Base-by-base conservation (phyloP, 768 basidiomycete species). In the Leccinellum albellum region DNA sequence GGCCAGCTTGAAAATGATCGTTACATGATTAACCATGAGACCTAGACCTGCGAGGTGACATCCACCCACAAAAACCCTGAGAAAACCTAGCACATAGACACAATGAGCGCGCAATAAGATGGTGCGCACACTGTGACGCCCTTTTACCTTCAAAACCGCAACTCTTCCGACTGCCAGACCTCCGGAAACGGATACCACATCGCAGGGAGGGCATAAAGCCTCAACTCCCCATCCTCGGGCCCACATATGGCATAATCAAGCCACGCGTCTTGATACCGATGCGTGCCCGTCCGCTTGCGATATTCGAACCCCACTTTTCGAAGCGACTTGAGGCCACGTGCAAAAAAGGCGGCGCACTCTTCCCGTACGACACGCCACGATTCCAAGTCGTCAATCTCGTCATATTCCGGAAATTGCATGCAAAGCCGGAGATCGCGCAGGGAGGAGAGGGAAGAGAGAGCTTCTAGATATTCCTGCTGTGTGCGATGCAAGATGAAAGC, bases 401-500 rank as follows among this genome's bases (percentile, higher is more conserved):
- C 72, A 42, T 70, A 73, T 33, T 73, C 72, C 0, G 72, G 73
- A 60, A 73, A 73, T 55, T 73, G 72, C 62, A 74, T 66, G 61
- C 72, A 74, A 4, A 73, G 64, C n/a, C 72, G 71, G 14, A 73
- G 59, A 49, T 69, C 60, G 35, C 61, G 72, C 7, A 73, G 61
- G 1, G 58, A 60, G 15, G 64, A 60, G 28, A 73, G 69, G 35
- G 70, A 54, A 10, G 61, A 65, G 20, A 73, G 61, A 6, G 73
- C 70, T 55, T 69, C 66, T 17, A 73, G 60, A 55, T 73, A 73
- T 66, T 74, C 73, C 60, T 73, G 63, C 72, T 73, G 63, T 60
- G 59, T 57, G 52, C 50, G 65, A 68, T 56, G 58, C 42, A 63
- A 56, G 33, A 67, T 66, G 53, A 61, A 70, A 66, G 49, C 56